Conservation (phyloP, 306 rosid genomes). For the Cucumis hystrix region DNA sequence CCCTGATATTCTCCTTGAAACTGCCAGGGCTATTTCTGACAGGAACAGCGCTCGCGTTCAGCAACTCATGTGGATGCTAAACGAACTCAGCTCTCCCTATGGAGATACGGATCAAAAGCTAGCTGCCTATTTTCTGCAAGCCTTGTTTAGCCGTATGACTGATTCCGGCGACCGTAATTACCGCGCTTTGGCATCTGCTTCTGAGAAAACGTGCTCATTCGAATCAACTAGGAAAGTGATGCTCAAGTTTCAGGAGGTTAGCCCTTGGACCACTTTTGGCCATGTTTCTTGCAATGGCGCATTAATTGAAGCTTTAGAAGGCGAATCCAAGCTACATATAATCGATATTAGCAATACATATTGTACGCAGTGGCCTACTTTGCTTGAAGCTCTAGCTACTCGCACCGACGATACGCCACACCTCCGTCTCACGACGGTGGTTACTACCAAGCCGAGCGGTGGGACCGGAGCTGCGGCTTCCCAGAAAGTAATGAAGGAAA, state of each 20-base stretch:
- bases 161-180: slow-evolving; percentile 67
- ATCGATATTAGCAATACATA: slow-evolving; percentile 78
- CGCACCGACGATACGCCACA: slow-evolving; percentile 82
- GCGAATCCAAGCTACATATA: slow-evolving; percentile 64
- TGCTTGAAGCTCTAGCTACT: slow-evolving; percentile 82
- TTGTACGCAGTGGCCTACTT: slow-evolving; percentile 97
- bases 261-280: slow-evolving; percentile 95
- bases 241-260: slow-evolving; percentile 78
- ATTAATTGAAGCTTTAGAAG: slow-evolving; percentile 77
- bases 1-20: slow-evolving; percentile 48
- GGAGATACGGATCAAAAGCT: slow-evolving; percentile 85
- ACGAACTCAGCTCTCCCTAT: slow-evolving; percentile 77
- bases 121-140: slow-evolving; percentile 72
- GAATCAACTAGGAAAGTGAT: slow-evolving; percentile 75
- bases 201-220: slow-evolving; percentile 78
- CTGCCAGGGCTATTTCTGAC: slow-evolving; percentile 68
- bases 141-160: slow-evolving; percentile 66
- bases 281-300: slow-evolving; percentile 93
- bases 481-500: slow-evolving; percentile 71
- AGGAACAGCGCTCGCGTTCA: slow-evolving; percentile 57
- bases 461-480: neutral
- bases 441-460: slow-evolving; percentile 20
- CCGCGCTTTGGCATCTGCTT: slow-evolving; percentile 49
- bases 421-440: slow-evolving; percentile 60
- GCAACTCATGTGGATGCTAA: slow-evolving; percentile 94